Percentiles rank a stretch among this genome's conserved stretches.
phyloP scores from a whole-genome alignment of 1,284 basidiomycete species.

The Quambalaria eucalypti region DNA sequence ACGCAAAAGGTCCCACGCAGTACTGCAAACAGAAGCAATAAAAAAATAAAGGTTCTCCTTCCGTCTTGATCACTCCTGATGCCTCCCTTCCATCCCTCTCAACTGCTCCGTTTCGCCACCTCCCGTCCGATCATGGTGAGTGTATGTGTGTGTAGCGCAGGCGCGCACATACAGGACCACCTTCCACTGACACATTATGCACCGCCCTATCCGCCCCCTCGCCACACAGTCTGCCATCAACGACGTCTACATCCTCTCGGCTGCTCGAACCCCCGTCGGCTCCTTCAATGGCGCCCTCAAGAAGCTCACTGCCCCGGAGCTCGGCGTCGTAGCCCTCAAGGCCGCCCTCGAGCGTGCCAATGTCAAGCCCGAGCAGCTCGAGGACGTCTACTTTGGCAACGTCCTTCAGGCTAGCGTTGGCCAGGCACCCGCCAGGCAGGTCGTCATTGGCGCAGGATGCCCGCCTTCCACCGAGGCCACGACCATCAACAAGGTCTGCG shows the following conservation, averaged over 20 bases:
- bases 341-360: slow-evolving; percentile 70
- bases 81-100: not conserved
- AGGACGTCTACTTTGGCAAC: slow-evolving; percentile 95
- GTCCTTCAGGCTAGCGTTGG: slow-evolving; percentile 49
- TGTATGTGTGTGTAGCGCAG: not conserved
- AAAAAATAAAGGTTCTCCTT: too few species aligned
- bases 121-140: not conserved
- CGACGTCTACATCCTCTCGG: slow-evolving; percentile 87
- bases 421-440: slow-evolving; percentile 50
- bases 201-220: not conserved
- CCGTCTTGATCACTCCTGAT: too few species aligned
- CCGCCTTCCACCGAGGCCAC: slow-evolving; percentile 82
- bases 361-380: slow-evolving; percentile 69
- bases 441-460: slow-evolving; percentile 76
- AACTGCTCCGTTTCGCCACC: not conserved
- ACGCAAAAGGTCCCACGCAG: too few species aligned
- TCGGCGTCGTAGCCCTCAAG: slow-evolving; percentile 81
- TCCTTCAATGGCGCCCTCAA: slow-evolving; percentile 85
- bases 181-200: not conserved
- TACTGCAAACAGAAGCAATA: too few species aligned
- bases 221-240: slow-evolving; percentile 8
- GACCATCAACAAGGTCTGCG: slow-evolving; percentile 73
- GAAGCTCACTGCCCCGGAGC: slow-evolving; percentile 76
- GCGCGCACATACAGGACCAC: too few species aligned
- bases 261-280: slow-evolving; percentile 86